Evolutionary conservation across 1,139 yeast species (phyloP), one percentile per base, ranked within the genome.

Genomic region (Schwanniomyces etchellsii): DNA sequence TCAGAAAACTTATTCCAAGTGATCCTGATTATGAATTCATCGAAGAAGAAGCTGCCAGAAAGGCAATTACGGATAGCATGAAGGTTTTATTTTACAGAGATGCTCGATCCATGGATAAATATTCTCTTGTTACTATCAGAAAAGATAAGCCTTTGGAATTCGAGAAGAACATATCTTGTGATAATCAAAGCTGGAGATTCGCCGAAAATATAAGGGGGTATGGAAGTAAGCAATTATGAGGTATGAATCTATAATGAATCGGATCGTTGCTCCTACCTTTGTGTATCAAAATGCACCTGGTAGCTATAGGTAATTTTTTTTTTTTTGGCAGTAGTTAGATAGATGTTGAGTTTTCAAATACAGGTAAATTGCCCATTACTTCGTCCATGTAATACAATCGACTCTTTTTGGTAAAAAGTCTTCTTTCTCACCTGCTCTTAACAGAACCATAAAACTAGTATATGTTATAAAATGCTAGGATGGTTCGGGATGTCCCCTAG

Each of bases 1-100:
- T 93, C 55, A 81, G 99, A 63, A 78, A 83, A 52, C 70, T 81
- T 38, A 85, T 83, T 29, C 95, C 89, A 35, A 64, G 67, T 28
- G 96, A 89, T 43, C 78, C 73, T 23, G 96, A 88, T 45, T 78
- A 68, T 44, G 75, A 65, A 17, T 75, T 78, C 27, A 74, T 91
- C 16, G 64, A 75, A 20, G 84, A 84, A 49, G 81, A 70, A 37
- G 77, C 82, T 32, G 98, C 96, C 2, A 72, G 81, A 38, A 70
- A 74, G 34, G 77, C 81, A 11, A 69, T 93, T 28, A 74, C 76
- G 50, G 86, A 89, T 51, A 78, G 93, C 49, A 88, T 93, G 97
- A 86, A 85, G 59, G 95, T 93, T 5, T 70, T 93, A 42, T 91
- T 81, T 58, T 93, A 93, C 67, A 77, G 99, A 57, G 99, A 93